Evolutionary conservation across 108 stramenopile genomes (phyloP).

Genomic region (Fragilaria radians): DNA sequence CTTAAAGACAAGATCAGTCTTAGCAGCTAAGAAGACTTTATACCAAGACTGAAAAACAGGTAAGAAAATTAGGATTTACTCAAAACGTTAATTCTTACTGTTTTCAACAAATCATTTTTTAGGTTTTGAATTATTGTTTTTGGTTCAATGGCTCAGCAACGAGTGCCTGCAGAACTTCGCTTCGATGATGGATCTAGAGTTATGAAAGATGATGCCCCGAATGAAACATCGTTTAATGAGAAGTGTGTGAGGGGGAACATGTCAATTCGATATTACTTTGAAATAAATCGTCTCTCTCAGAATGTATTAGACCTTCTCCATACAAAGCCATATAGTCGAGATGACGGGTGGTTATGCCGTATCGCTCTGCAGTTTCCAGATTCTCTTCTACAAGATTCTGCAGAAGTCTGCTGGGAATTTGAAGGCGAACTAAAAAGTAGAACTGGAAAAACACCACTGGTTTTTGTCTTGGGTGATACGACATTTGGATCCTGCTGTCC

Average conservation of each 20-base stretch:
- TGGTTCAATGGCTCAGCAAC: no score
- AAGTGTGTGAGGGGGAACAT: conserved; percentile 23
- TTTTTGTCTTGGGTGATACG: conserved; percentile 93
- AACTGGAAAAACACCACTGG: conserved; percentile 30
- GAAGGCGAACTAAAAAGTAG: conserved; percentile 18
- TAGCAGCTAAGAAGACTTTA: no score
- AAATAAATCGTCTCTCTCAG: conserved; percentile 48
- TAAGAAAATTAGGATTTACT: no score
- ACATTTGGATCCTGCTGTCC: conserved; percentile 92
- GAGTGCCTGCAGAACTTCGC: conserved; percentile 48
- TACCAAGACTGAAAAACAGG: no score
- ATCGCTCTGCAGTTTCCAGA: conserved; percentile 89
- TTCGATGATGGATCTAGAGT: conserved; percentile 84
- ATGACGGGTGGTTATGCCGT: conserved; percentile 38
- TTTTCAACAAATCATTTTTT: no score
- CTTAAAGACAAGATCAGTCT: no score
- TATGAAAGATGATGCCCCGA: no score
- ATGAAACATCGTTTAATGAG: conserved; percentile 1
- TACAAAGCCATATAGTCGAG: conserved; percentile 4
- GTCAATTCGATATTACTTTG: conserved; percentile 55
- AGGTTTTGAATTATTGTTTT: no score
- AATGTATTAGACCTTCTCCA: conserved; percentile 26
- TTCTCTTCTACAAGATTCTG: conserved; percentile 65
- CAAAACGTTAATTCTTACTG: no score
- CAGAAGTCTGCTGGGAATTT: conserved; percentile 63